Evolutionary conservation across 2,329 filamentous ascomycete genomes (phyloP).

Genomic region (Ceratocystis diversiconidia): DNA sequence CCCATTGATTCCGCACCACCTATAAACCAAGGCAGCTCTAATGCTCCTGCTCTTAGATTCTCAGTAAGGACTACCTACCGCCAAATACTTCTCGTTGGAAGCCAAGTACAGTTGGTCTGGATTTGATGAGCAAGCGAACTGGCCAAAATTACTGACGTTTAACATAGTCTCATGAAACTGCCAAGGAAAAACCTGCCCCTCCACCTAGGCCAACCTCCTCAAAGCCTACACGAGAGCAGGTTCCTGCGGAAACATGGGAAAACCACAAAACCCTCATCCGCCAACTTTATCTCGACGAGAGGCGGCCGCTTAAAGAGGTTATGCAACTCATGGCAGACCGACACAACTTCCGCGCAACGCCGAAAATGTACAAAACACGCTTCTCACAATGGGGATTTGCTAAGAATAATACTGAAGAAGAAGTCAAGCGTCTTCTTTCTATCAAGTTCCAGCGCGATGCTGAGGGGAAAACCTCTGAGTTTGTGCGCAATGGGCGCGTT

Average conservation of each 20-base stretch:
- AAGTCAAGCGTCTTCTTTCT: conserved; percentile 36
- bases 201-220: conserved; percentile 11
- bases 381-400: conserved; percentile 42
- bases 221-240: conserved; percentile 28
- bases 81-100: neutral
- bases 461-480: conserved; percentile 38
- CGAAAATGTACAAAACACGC: conserved; percentile 43
- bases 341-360: conserved; percentile 36
- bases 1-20: neutral
- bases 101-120: neutral
- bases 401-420: conserved; percentile 41
- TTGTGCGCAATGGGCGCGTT: conserved; percentile 38
- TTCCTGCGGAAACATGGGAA: conserved; percentile 35
- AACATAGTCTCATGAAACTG: neutral
- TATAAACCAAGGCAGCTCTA: neutral
- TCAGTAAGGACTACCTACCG: neutral
- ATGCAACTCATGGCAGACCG: conserved; percentile 38
- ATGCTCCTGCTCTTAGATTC: neutral
- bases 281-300: conserved; percentile 34
- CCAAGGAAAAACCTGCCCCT: conserved; percentile 11
- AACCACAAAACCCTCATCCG: conserved; percentile 34
- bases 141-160: neutral
- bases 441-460: conserved; percentile 40
- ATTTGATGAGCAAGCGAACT: neutral
- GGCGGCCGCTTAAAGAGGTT: conserved; percentile 38